Conservation (phyloP, 345 rosid genomes). For the Mallotus nudiflorus region DNA sequence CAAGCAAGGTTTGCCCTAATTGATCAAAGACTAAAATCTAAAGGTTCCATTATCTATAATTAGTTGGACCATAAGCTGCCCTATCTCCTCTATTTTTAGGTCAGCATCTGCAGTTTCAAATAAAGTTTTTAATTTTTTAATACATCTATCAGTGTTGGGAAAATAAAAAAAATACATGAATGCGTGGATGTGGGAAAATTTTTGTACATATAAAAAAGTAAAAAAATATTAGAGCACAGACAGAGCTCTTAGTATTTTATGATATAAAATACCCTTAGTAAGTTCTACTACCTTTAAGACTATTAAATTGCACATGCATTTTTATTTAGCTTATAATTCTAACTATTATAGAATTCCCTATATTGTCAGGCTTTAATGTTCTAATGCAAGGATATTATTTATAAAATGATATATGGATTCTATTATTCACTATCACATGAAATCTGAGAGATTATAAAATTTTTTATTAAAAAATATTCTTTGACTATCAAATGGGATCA, state of each 20-base stretch:
- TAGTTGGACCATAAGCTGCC: constrained; percentile 68
- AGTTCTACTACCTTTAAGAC: background rate
- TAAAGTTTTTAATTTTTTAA: background rate
- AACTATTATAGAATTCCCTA: background rate
- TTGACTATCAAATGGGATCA: no score
- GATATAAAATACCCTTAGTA: background rate
- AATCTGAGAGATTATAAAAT: no score
- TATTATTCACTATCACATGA: no score
- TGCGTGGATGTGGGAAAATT: background rate
- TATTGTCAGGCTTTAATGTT: no score
- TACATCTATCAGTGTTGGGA: background rate
- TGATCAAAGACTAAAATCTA: constrained; percentile 7
- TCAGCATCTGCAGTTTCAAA: constrained; percentile 45
- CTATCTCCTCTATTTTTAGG: constrained; percentile 72
- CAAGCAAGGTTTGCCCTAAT: background rate
- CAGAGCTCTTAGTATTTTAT: background rate
- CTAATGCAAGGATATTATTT: no score
- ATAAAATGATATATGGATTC: no score
- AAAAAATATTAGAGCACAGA: background rate
- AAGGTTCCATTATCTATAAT: constrained; percentile 49
- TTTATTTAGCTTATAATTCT: background rate
- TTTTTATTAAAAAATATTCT: no score
- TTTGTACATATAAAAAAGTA: background rate
- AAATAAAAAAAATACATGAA: background rate
- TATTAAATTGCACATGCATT: background rate